phyloP scores from a whole-genome alignment of 495 filamentous ascomycete species.

The Thermothielavioides terrestris region DNA sequence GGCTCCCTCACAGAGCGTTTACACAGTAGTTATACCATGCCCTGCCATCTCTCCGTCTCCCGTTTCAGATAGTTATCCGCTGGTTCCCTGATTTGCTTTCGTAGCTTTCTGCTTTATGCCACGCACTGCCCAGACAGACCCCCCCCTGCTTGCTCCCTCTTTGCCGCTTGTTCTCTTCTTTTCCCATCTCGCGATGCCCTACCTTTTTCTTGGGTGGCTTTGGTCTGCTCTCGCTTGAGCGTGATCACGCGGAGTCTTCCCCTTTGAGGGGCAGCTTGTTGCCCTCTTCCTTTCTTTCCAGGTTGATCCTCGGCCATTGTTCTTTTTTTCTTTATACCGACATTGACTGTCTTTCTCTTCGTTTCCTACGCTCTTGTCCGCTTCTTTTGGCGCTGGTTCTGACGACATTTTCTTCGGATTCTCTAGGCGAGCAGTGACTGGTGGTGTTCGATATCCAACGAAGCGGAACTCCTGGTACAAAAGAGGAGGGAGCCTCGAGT shows the following conservation, averaged over 20 bases:
- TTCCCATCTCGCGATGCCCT: constrained; percentile 7
- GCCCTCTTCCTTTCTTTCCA: constrained; percentile 27
- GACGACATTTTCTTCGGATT: constrained; percentile 10
- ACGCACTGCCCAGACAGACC: too few species aligned
- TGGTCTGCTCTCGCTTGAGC: constrained; percentile 4
- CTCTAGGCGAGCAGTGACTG: not conserved
- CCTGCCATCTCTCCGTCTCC: not conserved
- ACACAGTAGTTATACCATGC: too few species aligned
- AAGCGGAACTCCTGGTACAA: not conserved
- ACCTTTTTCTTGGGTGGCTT: constrained; percentile 13
- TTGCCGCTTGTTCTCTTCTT: constrained; percentile 8
- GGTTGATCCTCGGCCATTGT: constrained; percentile 44
- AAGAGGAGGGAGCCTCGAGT: not conserved
- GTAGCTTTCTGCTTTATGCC: constrained; percentile 4
- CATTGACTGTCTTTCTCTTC: constrained; percentile 24
- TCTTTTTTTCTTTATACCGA: constrained; percentile 14
- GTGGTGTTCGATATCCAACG: not conserved
- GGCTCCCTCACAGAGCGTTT: constrained; percentile 1
- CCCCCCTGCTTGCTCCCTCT: not conserved
- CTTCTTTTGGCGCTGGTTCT: constrained; percentile 21
- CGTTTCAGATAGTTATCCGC: not conserved
- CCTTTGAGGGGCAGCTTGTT: constrained; percentile 19
- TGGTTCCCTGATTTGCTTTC: not conserved
- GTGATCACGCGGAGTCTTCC: not conserved
- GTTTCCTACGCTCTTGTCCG: constrained; percentile 6